Percentiles rank a stretch among this genome's conserved stretches.
These are phyloP conservation scores for Xylona heveae DNA, from an alignment of 495 filamentous ascomycete genomes.

Conservation along the genomic window DNA sequence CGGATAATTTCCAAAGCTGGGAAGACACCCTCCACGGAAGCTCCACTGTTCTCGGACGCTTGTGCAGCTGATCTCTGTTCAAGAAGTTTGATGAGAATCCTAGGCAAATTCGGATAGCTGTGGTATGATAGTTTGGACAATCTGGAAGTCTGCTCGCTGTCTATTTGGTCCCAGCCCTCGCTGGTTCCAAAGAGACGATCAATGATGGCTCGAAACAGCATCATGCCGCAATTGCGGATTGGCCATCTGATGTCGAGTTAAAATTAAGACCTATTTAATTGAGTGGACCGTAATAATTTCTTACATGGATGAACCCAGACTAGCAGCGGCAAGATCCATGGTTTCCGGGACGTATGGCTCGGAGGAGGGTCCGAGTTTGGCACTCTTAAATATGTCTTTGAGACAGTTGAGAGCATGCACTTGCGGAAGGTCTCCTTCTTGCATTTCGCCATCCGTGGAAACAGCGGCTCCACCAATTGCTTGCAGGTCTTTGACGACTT, in stretches of 20 bases:
- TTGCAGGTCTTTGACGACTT: constrained; percentile 29
- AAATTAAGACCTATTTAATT: background rate
- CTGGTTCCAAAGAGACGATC: constrained; percentile 50
- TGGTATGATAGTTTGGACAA: constrained; percentile 36
- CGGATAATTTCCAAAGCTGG: constrained; percentile 72
- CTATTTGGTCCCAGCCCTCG: constrained; percentile 24
- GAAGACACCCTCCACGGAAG: constrained; percentile 40
- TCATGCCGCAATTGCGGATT: constrained; percentile 76
- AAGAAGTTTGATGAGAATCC: constrained; percentile 46
- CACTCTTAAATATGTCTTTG: constrained; percentile 68
- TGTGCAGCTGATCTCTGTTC: constrained; percentile 19
- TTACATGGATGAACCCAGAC: constrained; percentile 42
- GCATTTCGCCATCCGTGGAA: constrained; percentile 25
- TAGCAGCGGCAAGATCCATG: constrained; percentile 50
- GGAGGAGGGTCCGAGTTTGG: constrained; percentile 37
- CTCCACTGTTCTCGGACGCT: no score
- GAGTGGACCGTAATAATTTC: constrained; percentile 7
- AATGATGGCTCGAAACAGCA: constrained; percentile 68
- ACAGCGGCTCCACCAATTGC: constrained; percentile 30
- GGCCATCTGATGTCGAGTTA: constrained; percentile 43
- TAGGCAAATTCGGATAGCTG: constrained; percentile 48
- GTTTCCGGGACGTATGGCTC: constrained; percentile 49
- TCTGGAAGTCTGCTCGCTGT: constrained; percentile 23
- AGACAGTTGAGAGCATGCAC: constrained; percentile 88
- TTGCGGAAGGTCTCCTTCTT: constrained; percentile 42